A percentile compares a stretch with the other conserved stretches of the same genome.
phyloP scores from a whole-genome alignment of 257 asterid genomes.

The Solanum pennellii region DNA sequence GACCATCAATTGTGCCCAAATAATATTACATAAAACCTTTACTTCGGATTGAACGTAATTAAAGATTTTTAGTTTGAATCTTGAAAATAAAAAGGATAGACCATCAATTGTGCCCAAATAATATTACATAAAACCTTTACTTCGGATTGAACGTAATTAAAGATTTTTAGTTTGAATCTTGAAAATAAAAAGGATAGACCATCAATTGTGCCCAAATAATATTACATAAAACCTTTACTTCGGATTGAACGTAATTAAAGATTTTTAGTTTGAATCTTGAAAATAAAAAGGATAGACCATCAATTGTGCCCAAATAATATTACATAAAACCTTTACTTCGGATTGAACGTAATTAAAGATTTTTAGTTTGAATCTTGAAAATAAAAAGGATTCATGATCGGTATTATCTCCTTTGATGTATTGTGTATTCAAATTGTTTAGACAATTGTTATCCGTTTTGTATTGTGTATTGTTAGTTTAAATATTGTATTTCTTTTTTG shows the following conservation, averaged over 20 bases:
- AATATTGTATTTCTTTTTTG: too few species aligned
- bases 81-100: background rate
- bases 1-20: background rate
- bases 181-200: background rate
- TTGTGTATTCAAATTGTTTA: background rate
- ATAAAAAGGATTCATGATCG: background rate
- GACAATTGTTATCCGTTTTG: background rate
- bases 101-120: background rate
- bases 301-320: background rate
- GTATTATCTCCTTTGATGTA: background rate
- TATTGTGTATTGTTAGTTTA: too few species aligned
- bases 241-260: background rate
- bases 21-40: background rate
- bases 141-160: background rate
- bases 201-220: background rate
- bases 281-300: background rate
- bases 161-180: background rate
- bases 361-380: background rate
- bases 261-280: background rate
- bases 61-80: background rate
- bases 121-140: background rate
- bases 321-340: background rate
- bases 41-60: background rate
- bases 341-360: background rate
- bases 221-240: background rate